Percentiles rank a stretch among this genome's conserved stretches.
phyloP scores from a whole-genome alignment of 495 filamentous ascomycete species.

The Annulohypoxylon bovei region DNA sequence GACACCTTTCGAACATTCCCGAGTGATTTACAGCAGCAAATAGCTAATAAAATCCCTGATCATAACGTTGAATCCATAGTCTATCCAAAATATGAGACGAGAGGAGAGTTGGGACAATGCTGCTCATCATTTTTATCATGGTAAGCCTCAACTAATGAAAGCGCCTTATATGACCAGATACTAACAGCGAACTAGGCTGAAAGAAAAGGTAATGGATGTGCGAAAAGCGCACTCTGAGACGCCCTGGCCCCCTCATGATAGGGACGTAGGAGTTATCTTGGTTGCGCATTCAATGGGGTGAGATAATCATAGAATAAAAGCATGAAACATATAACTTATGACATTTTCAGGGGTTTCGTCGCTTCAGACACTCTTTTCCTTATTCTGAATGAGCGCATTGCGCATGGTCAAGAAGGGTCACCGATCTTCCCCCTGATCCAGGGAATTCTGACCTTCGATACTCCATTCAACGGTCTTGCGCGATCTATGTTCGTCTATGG shows the following conservation, averaged over 20 bases:
- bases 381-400: conserved; percentile 53
- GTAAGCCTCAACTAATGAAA: conserved; percentile 52
- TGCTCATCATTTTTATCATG: conserved; percentile 84
- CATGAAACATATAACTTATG: not conserved
- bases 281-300: conserved; percentile 93
- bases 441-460: conserved; percentile 92
- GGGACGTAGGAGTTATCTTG: conserved; percentile 82
- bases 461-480: conserved; percentile 89
- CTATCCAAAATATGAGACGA: conserved; percentile 93
- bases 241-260: conserved; percentile 86
- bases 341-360: conserved; percentile 74
- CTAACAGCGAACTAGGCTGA: conserved; percentile 68
- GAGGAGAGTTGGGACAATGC: conserved; percentile 81
- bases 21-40: conserved; percentile 71
- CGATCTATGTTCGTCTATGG: conserved; percentile 90
- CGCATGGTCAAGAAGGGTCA: conserved; percentile 32
- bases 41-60: conserved; percentile 75
- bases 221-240: conserved; percentile 75
- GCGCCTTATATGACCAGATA: conserved; percentile 8
- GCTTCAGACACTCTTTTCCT: conserved; percentile 83
- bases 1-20: conserved; percentile 86
- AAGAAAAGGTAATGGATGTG: conserved; percentile 88
- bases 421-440: conserved; percentile 74
- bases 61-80: conserved; percentile 74
- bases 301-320: not conserved